These are phyloP conservation scores for Exophiala aquamarina DNA, from an alignment of 2,329 filamentous ascomycete genomes.

Conservation along the genomic window DNA sequence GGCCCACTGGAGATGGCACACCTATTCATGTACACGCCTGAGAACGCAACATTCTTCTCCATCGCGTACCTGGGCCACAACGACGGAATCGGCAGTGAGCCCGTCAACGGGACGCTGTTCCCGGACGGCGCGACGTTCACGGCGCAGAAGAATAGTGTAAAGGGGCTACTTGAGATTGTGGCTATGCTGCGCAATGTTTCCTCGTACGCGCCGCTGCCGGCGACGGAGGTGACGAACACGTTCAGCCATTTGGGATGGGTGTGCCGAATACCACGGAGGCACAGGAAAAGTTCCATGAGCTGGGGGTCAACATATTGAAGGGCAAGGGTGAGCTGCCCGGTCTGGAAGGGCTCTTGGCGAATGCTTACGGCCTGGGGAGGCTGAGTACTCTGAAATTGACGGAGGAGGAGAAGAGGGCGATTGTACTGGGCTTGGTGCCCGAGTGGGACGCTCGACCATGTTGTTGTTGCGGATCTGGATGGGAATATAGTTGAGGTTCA, in stretches of 20 bases:
- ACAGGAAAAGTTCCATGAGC: conserved; percentile 22
- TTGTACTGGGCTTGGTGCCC: conserved; percentile 4
- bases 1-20: too few relatives aligned
- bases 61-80: too few relatives aligned
- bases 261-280: conserved; percentile 35
- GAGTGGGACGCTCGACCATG: conserved; percentile 22
- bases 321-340: conserved; percentile 19
- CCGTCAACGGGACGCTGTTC: too few relatives aligned
- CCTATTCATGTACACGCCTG: too few relatives aligned
- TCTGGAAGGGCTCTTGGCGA: background rate
- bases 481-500: conserved; percentile 29
- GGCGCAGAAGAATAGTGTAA: too few relatives aligned
- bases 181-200: too few relatives aligned
- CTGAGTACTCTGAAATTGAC: background rate
- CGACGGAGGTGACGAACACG: conserved; percentile 28
- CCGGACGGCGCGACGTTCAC: too few relatives aligned
- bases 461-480: conserved; percentile 28
- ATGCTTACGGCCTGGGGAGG: conserved; percentile 1
- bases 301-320: conserved; percentile 34
- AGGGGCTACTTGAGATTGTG: too few relatives aligned
- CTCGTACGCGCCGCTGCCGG: too few relatives aligned
- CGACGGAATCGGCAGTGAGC: too few relatives aligned
- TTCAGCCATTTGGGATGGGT: conserved; percentile 39
- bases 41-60: too few relatives aligned
- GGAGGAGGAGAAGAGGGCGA: background rate